Base-by-base conservation (phyloP, 805 yeast species). In the Pichia kluyveri region DNA sequence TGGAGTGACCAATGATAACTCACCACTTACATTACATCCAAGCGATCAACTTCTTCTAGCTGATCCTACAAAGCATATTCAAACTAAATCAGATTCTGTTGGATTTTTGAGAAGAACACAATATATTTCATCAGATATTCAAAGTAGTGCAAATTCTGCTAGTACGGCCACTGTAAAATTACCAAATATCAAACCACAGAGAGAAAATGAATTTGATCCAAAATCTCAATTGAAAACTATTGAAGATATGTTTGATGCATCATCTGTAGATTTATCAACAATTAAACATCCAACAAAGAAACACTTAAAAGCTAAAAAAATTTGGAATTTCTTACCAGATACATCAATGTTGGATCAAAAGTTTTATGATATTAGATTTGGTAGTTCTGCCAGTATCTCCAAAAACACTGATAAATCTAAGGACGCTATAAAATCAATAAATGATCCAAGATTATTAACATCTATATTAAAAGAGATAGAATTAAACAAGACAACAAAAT, bases 41-140 rank as follows among this genome's bases (percentile, higher is more conserved):
- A 76, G 76, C 46, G 97, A 93, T 66, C 71, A 80, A 54, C 76
- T 76, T 10, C 71, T 91, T 44, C 72, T 93, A 47, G 77, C 88
- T 60, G 96, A 89, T 61, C 96, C 96, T 26, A 79, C 76, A 4
- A 72, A 75, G 26, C 70, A 74, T 19, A 69, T 71, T 50, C 63
- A 60, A 62, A 49, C 76, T 60, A 51, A 61, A 41, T 56, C 61
- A 11, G 64, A 62, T 30, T 50, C 49, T 39, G 70, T 67, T 27
- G 59, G 67, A n/a, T 90, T 91, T 67, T 73, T 91, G 62, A 82
- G 97, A 69, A 81, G 98, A 69, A 91, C 99, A 0, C 98, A 93
- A 62, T 91, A 91, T 63, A 84, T 88, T 50, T 77, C 95, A 11
- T 79, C 85, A 37, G 82, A 79, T 45, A 44, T 40, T 27, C 43